A percentile compares a stretch with the other conserved stretches of the same genome.
phyloP scores from a whole-genome alignment of 2,329 filamentous ascomycete species.

The Fusarium sp. region DNA sequence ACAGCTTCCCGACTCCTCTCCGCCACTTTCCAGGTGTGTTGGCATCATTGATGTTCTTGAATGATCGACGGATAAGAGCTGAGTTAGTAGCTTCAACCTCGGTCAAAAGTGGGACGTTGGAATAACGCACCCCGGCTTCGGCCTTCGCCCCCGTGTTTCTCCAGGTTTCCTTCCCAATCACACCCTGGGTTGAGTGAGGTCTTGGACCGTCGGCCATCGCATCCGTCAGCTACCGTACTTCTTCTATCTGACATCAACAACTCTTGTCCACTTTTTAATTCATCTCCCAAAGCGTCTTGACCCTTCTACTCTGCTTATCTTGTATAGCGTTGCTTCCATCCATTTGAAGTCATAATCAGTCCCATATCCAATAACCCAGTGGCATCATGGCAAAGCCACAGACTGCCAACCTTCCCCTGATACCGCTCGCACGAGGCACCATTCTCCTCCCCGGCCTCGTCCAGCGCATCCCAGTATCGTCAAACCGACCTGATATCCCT shows the following conservation, averaged over 20 bases:
- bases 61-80: slow-evolving; percentile 11
- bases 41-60: slow-evolving; percentile 17
- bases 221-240: slow-evolving; percentile 20
- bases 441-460: slow-evolving; percentile 89
- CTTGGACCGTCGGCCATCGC: slow-evolving; percentile 23
- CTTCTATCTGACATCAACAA: slow-evolving; percentile 43
- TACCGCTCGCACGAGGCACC: slow-evolving; percentile 82
- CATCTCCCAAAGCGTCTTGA: not conserved
- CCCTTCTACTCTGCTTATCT: not conserved
- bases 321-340: slow-evolving; percentile 18
- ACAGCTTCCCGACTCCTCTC: slow-evolving; percentile 28
- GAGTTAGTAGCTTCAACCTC: slow-evolving; percentile 35
- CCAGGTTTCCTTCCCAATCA: slow-evolving; percentile 44
- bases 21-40: not conserved
- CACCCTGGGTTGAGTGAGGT: slow-evolving; percentile 8
- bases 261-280: slow-evolving; percentile 17
- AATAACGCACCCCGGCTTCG: slow-evolving; percentile 41
- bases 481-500: slow-evolving; percentile 84
- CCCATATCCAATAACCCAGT: slow-evolving; percentile 9
- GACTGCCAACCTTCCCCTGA: slow-evolving; percentile 73
- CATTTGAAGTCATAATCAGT: not conserved
- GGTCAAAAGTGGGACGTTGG: slow-evolving; percentile 39
- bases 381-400: slow-evolving; percentile 55
- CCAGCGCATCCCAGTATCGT: slow-evolving; percentile 84
- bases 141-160: slow-evolving; percentile 44